Evolutionary conservation across 306 rosid genomes (phyloP).

Genomic region (Cucurbita argyrosperma): DNA sequence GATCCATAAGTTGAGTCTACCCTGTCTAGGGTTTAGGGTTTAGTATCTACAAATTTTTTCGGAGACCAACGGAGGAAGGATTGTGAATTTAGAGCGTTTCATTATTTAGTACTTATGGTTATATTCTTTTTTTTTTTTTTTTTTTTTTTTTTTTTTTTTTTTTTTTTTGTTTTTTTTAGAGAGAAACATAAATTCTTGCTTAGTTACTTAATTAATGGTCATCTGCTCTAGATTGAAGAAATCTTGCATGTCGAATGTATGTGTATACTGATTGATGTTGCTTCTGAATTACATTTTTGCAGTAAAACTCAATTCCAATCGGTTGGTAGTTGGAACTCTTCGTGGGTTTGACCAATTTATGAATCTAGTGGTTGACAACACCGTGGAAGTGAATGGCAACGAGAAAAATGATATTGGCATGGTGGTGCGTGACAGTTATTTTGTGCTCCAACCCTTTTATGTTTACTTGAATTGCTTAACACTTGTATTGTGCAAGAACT

Average conservation of each 20-base stretch:
- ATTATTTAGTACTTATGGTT: neutral
- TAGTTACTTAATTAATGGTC: too few relatives aligned
- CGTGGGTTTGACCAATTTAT: conserved; percentile 94
- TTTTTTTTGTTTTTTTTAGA: too few relatives aligned
- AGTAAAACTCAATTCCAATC: conserved; percentile 87
- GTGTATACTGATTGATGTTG: neutral
- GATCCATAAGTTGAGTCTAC: neutral
- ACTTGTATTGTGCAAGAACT: neutral
- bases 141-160: too few relatives aligned
- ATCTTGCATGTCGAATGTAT: neutral
- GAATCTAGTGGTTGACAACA: conserved; percentile 91
- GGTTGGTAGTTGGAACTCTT: conserved; percentile 86
- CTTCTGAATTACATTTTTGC: conserved; percentile 9
- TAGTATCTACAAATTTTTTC: neutral
- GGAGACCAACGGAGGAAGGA: neutral
- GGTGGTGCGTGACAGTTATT: conserved; percentile 69
- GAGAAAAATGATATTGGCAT: conserved; percentile 79
- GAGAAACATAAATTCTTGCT: too few relatives aligned
- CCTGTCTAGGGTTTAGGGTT: neutral
- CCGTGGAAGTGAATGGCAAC: conserved; percentile 78
- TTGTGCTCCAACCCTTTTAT: neutral
- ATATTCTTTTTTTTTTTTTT: too few relatives aligned
- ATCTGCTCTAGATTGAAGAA: too few relatives aligned
- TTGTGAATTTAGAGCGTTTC: neutral
- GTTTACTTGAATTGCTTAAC: neutral